Evolutionary conservation across 805 yeast species (phyloP).

Genomic region (Spathaspora arborariae): DNA sequence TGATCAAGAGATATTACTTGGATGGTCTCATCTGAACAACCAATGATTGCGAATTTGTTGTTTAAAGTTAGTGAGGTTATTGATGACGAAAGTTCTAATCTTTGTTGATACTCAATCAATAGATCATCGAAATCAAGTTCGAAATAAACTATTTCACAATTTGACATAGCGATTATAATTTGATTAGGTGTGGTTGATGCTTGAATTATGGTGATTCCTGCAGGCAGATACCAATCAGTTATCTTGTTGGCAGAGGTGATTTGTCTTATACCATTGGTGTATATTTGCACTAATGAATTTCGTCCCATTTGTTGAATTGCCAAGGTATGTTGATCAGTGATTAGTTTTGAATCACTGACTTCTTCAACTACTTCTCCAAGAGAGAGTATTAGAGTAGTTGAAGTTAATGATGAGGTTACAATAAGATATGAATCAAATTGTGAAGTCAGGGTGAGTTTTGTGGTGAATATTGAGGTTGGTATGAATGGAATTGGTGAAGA

Average conservation of each 20-base stretch:
- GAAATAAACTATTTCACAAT: constrained; percentile 75
- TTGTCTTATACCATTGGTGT: constrained; percentile 65
- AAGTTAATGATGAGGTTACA: constrained; percentile 50
- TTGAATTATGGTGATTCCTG: constrained; percentile 59
- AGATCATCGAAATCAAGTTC: constrained; percentile 67
- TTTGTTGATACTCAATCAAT: constrained; percentile 66
- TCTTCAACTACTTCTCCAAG: constrained; percentile 81
- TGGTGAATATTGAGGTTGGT: constrained; percentile 62
- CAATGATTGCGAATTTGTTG: constrained; percentile 63
- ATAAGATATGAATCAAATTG: constrained; percentile 60
- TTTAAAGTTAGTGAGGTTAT: constrained; percentile 45
- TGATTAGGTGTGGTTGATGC: constrained; percentile 67
- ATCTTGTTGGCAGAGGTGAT: constrained; percentile 32
- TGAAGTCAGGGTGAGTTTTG: constrained; percentile 44
- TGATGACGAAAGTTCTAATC: constrained; percentile 49
- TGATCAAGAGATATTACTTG: constrained; percentile 62
- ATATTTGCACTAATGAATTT: constrained; percentile 66
- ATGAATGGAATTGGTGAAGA: constrained; percentile 69
- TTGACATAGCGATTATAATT: constrained; percentile 66
- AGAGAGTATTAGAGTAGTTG: constrained; percentile 67
- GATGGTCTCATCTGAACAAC: constrained; percentile 66
- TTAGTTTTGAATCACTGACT: constrained; percentile 62
- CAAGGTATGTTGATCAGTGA: constrained; percentile 55
- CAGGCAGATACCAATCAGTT: constrained; percentile 79
- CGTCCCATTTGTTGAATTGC: constrained; percentile 66